A percentile compares a stretch with the other conserved stretches of the same genome.
Conservation (phyloP, 2,329 filamentous ascomycete species). For the Fusarium albosuccineum region DNA sequence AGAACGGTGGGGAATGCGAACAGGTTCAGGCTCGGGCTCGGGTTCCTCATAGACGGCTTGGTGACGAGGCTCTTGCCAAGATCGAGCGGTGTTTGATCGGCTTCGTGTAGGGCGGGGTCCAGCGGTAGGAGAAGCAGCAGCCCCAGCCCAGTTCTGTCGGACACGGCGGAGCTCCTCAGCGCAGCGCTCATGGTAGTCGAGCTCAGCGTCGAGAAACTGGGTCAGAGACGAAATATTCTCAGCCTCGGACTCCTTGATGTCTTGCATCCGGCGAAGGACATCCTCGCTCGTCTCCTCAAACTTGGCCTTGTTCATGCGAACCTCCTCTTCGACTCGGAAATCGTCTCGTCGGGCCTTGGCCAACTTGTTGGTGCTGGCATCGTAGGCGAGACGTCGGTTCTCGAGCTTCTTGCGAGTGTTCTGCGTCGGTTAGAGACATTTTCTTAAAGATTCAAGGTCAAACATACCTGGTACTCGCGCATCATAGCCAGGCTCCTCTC, state of each 20-base stretch:
- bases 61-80: conserved; percentile 56
- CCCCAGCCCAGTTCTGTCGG: conserved; percentile 60
- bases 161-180: conserved; percentile 80
- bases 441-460: background rate
- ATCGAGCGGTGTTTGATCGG: conserved; percentile 64
- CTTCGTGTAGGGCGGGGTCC: conserved; percentile 49
- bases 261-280: conserved; percentile 91
- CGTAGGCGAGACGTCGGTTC: conserved; percentile 87
- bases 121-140: conserved; percentile 39
- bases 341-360: conserved; percentile 95
- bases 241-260: conserved; percentile 91
- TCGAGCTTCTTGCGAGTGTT: conserved; percentile 94
- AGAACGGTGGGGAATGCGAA: conserved; percentile 61
- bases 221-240: conserved; percentile 86
- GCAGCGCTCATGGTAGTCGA: conserved; percentile 92
- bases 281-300: conserved; percentile 97
- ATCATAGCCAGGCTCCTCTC: conserved; percentile 92
- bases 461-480: conserved; percentile 93
- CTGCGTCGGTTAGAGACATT: conserved; percentile 54
- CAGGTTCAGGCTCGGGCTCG: conserved; percentile 46
- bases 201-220: conserved; percentile 86
- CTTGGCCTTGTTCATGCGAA: conserved; percentile 91
- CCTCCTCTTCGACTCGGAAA: conserved; percentile 91
- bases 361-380: conserved; percentile 89
- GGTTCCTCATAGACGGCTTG: conserved; percentile 52